Evolutionary conservation across 2,329 filamentous ascomycete species (phyloP).

Genomic region (Phialophora expanda): DNA sequence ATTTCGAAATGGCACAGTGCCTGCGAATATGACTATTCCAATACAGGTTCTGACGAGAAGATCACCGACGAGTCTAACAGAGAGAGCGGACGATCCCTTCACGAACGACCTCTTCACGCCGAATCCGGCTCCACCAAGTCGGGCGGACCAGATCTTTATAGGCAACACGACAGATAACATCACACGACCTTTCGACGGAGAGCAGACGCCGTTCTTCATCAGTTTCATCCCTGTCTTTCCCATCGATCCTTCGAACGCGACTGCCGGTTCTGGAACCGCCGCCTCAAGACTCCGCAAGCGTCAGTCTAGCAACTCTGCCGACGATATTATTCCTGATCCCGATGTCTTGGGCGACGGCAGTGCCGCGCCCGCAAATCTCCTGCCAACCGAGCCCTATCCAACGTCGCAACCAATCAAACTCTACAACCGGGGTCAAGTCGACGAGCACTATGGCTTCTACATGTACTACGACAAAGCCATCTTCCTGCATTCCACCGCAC

Average conservation of each 20-base stretch:
- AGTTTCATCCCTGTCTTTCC: slow-evolving; percentile 63
- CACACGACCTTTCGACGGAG: slow-evolving; percentile 73
- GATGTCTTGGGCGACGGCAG: slow-evolving; percentile 61
- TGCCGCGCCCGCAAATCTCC: slow-evolving; percentile 71
- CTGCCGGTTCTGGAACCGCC: slow-evolving; percentile 23
- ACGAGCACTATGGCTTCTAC: slow-evolving; percentile 94
- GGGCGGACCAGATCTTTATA: slow-evolving; percentile 77
- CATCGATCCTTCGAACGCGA: slow-evolving; percentile 46
- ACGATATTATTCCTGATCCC: slow-evolving; percentile 35
- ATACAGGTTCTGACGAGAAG: slow-evolving; percentile 46
- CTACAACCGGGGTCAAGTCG: slow-evolving; percentile 77
- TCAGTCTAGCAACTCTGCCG: slow-evolving; percentile 39
- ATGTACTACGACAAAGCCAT: slow-evolving; percentile 87
- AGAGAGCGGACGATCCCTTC: slow-evolving; percentile 44
- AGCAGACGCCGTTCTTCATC: slow-evolving; percentile 87
- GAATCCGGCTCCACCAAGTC: slow-evolving; percentile 54
- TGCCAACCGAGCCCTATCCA: slow-evolving; percentile 63
- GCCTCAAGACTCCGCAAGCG: slow-evolving; percentile 35
- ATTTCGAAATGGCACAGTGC: slow-evolving; percentile 61
- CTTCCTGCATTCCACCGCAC: slow-evolving; percentile 61
- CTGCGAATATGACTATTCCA: slow-evolving; percentile 66
- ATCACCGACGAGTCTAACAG: slow-evolving; percentile 45
- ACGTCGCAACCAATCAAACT: slow-evolving; percentile 77
- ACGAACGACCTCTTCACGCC: slow-evolving; percentile 49
- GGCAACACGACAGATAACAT: slow-evolving; percentile 84